Evolutionary conservation across 768 basidiomycete genomes (phyloP).

Genomic region (Paxillus rubicundulus): DNA sequence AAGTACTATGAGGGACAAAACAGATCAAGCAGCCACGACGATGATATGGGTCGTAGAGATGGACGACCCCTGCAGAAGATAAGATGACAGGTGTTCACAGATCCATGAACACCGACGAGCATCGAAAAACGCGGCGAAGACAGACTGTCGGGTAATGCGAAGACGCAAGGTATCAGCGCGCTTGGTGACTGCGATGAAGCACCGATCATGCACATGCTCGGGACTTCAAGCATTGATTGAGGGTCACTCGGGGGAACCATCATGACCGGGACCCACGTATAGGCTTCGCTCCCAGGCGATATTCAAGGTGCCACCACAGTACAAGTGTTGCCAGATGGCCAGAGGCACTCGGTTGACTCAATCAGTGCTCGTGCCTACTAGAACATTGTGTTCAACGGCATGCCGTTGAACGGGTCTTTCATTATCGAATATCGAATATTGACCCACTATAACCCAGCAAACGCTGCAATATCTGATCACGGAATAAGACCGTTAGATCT

Average conservation of each 20-base stretch:
- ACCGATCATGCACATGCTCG: too few relatives aligned
- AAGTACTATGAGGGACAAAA: constrained; percentile 13
- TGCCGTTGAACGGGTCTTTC: neutral
- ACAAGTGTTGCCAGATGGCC: neutral
- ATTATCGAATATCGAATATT: neutral
- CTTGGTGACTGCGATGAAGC: neutral
- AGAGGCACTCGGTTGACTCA: neutral
- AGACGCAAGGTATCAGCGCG: neutral
- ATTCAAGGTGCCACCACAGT: neutral
- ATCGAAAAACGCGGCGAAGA: constrained; percentile 11
- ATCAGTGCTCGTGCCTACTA: neutral
- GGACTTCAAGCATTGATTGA: too few relatives aligned
- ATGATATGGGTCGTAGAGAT: constrained; percentile 12
- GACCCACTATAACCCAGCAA: too few relatives aligned
- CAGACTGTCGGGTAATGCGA: neutral
- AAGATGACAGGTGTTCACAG: neutral
- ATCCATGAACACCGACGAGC: constrained; percentile 11
- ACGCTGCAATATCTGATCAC: neutral
- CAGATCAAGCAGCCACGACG: neutral
- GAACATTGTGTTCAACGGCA: neutral
- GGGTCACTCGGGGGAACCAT: too few relatives aligned
- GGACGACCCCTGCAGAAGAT: constrained; percentile 11
- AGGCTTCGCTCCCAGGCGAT: neutral
- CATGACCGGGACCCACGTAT: too few relatives aligned
- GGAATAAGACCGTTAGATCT: neutral